phyloP scores from a whole-genome alignment of 2,329 filamentous ascomycete genomes.

The Epichloe sylvatica region DNA sequence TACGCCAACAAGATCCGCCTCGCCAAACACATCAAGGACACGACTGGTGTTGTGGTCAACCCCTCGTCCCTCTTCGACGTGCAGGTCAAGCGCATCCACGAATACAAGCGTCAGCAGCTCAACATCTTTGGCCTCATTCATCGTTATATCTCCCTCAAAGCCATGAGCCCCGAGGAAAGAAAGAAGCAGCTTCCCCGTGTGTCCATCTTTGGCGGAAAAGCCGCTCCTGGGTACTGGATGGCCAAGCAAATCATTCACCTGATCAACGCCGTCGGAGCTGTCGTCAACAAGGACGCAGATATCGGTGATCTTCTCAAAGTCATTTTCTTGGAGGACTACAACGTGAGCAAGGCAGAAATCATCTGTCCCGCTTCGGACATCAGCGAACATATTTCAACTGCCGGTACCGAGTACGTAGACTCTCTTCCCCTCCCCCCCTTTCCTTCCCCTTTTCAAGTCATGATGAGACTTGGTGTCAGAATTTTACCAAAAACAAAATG shows the following conservation, averaged over 20 bases:
- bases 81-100: slow-evolving; percentile 97
- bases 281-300: slow-evolving; percentile 86
- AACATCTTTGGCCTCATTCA: slow-evolving; percentile 98
- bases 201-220: slow-evolving; percentile 94
- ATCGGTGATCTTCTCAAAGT: slow-evolving; percentile 93
- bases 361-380: slow-evolving; percentile 90
- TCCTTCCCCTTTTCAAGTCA: background rate
- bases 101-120: slow-evolving; percentile 97
- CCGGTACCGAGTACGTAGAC: slow-evolving; percentile 64
- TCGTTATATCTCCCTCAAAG: slow-evolving; percentile 80
- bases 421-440: background rate
- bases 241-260: slow-evolving; percentile 97
- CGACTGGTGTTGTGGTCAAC: slow-evolving; percentile 69
- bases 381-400: slow-evolving; percentile 96
- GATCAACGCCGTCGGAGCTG: slow-evolving; percentile 77
- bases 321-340: slow-evolving; percentile 95
- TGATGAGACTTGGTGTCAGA: no score
- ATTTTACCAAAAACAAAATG: background rate
- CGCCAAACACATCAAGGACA: slow-evolving; percentile 78
- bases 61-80: slow-evolving; percentile 79
- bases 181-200: slow-evolving; percentile 76
- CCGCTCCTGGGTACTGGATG: slow-evolving; percentile 99
- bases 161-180: slow-evolving; percentile 65
- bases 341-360: slow-evolving; percentile 97
- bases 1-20: slow-evolving; percentile 87